phyloP scores from a whole-genome alignment of 129 eudicot genomes.

The Pulicaria dysenterica region DNA sequence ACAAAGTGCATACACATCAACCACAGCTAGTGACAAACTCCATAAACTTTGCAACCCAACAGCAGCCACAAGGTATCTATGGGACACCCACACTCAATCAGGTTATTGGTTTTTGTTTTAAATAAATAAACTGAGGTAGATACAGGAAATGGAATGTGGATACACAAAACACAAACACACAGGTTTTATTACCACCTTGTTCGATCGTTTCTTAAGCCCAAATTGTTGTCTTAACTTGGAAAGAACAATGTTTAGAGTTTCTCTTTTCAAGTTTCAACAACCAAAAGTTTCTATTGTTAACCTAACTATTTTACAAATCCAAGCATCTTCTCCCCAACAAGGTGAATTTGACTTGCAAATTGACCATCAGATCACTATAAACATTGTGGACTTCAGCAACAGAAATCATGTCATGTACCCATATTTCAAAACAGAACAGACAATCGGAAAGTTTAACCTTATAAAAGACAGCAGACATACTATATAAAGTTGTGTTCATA shows the following conservation, averaged over 20 bases:
- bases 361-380: neutral
- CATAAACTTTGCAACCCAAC: conserved; percentile 84
- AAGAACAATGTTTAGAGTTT: too few relatives aligned
- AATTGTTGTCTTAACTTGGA: too few relatives aligned
- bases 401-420: conserved; percentile 4
- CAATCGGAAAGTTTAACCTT: neutral
- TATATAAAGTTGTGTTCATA: neutral
- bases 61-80: conserved; percentile 87
- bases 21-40: conserved; percentile 70
- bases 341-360: neutral
- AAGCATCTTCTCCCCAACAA: neutral
- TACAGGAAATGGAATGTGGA: too few relatives aligned
- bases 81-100: neutral
- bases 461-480: neutral
- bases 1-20: conserved; percentile 63
- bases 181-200: too few relatives aligned
- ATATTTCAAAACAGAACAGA: neutral
- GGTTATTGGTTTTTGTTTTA: neutral
- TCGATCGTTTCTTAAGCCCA: too few relatives aligned
- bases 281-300: neutral
- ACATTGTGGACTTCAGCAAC: neutral
- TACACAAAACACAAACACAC: too few relatives aligned
- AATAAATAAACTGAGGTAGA: neutral
- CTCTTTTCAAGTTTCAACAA: neutral
- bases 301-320: neutral